Evolutionary conservation across 495 filamentous ascomycete species (phyloP).

Genomic region (Apiosordaria backusii): DNA sequence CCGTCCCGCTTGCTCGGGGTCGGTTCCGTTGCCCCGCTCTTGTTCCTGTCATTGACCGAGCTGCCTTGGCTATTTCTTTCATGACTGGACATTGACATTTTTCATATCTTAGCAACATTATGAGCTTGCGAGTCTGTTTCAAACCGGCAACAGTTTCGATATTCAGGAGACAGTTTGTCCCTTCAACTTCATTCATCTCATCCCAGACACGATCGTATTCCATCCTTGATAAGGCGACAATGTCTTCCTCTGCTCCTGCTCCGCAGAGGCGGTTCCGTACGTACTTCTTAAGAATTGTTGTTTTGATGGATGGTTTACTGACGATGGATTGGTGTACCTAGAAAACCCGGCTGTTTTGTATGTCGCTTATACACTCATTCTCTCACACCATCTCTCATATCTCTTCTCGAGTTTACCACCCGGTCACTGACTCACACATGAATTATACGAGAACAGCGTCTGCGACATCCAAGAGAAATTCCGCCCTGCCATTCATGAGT

Average conservation of each 20-base stretch:
- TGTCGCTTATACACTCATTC: slow-evolving; percentile 10
- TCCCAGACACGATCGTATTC: not conserved
- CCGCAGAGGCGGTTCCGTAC: slow-evolving; percentile 40
- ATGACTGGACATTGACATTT: not conserved
- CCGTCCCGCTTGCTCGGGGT: not conserved
- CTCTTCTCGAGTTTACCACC: too few species aligned
- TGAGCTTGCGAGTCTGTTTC: not conserved
- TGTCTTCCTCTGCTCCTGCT: slow-evolving; percentile 28
- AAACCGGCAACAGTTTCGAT: not conserved
- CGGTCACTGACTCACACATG: too few species aligned
- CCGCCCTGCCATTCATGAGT: slow-evolving; percentile 74
- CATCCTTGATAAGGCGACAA: slow-evolving; percentile 9
- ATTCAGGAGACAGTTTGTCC: not conserved
- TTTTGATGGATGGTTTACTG: slow-evolving; percentile 9
- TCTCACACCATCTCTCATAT: not conserved
- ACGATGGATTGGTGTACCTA: slow-evolving; percentile 31
- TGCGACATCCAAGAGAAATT: slow-evolving; percentile 98
- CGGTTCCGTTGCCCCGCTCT: slow-evolving; percentile 11
- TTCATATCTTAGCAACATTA: not conserved
- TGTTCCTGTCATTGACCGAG: not conserved
- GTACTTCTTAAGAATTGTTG: slow-evolving; percentile 11
- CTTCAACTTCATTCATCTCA: not conserved
- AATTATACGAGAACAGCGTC: slow-evolving; percentile 52
- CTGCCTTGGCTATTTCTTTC: not conserved
- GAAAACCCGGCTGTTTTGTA: slow-evolving; percentile 71